Base-by-base conservation (phyloP, 2,329 filamentous ascomycete genomes). In the Cladophialophora immunda region DNA sequence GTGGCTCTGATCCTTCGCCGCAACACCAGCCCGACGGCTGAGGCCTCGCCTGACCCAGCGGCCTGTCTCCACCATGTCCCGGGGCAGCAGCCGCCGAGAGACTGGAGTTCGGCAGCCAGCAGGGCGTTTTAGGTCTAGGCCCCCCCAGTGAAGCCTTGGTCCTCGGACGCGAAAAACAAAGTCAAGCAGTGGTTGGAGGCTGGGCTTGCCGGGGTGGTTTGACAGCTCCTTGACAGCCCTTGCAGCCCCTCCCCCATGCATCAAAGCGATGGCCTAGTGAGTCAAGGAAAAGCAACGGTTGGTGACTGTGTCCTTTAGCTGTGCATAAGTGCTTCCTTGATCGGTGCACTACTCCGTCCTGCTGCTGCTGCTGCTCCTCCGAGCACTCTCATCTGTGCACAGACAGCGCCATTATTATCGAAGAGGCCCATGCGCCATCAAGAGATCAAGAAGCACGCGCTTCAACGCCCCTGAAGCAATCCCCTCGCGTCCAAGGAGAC, bases 21-120 rank as follows among this genome's bases (percentile, higher is more conserved):
- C 57, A 59, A 45, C 57, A 59, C 57, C 27, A 59, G 19, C 25
- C 57, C 57, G 41, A 47, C 3, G 13, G 41, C 41, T 25, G n/a
- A 19, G 41, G 41, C n/a, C n/a, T 7, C 22, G 41, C 41, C 41
- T 19, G 41, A 7, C 11, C 41, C 38, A 59, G 15, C 15, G 27
- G 15, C 56, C 36, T 30, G 30, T 22, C 38, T 59, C 36, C 57
- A 59, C 19, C 57, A 7, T 25, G 41, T 11, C 29, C 38, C 57
- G 57, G 57, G 57, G 9, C 38, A 50, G 57, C n/a, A 32, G 57
- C 57, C 57, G 22, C 57, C 57, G 57, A 59, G 38, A 32, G 19
- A 13, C 38, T 59, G 57, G 25, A 50, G 38, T 32, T 41, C 38
- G 57, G 13, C 6, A 45, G n/a, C 19, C 27, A 19, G n/a, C 38